Evolutionary conservation across 768 basidiomycete species (phyloP).

Genomic region (Trametes punicea): DNA sequence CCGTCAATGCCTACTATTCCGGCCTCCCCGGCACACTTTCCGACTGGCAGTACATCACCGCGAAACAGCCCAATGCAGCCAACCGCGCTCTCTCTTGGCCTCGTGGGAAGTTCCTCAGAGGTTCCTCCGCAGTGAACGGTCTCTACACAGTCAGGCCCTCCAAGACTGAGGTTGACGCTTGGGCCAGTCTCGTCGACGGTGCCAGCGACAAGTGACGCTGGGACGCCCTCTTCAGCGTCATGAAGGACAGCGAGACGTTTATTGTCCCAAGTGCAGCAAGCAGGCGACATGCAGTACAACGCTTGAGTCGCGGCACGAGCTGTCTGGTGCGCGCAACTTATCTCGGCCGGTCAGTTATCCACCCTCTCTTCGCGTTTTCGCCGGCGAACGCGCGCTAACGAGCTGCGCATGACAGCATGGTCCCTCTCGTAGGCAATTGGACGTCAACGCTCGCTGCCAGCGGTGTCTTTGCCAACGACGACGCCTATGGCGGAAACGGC

Average conservation of each 20-base stretch:
- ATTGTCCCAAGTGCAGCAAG: constrained; percentile 35
- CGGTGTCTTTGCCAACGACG: constrained; percentile 39
- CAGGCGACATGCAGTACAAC: constrained; percentile 45
- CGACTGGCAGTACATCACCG: constrained; percentile 55
- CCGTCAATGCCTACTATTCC: constrained; percentile 49
- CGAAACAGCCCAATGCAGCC: constrained; percentile 42
- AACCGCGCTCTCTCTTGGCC: constrained; percentile 52
- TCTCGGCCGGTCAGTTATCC: constrained; percentile 47
- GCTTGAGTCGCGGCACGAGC: constrained; percentile 44
- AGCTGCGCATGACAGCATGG: constrained; percentile 35
- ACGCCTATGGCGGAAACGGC: constrained; percentile 46
- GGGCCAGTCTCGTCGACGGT: constrained; percentile 41
- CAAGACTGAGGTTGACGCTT: constrained; percentile 44
- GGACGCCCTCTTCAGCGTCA: constrained; percentile 41
- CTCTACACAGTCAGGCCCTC: constrained; percentile 62
- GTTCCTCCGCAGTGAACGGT: constrained; percentile 67
- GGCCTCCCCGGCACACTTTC: constrained; percentile 45
- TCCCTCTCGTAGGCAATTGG: constrained; percentile 54
- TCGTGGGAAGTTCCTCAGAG: constrained; percentile 66
- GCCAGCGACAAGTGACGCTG: constrained; percentile 42
- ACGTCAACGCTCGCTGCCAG: constrained; percentile 42
- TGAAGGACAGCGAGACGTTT: constrained; percentile 56
- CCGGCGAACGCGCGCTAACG: constrained; percentile 23
- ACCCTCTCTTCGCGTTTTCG: constrained; percentile 1
- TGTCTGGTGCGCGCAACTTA: constrained; percentile 50